Percentiles rank a stretch among this genome's conserved stretches.
phyloP scores from a whole-genome alignment of 257 asterid species.

The Solanum chaucha region DNA sequence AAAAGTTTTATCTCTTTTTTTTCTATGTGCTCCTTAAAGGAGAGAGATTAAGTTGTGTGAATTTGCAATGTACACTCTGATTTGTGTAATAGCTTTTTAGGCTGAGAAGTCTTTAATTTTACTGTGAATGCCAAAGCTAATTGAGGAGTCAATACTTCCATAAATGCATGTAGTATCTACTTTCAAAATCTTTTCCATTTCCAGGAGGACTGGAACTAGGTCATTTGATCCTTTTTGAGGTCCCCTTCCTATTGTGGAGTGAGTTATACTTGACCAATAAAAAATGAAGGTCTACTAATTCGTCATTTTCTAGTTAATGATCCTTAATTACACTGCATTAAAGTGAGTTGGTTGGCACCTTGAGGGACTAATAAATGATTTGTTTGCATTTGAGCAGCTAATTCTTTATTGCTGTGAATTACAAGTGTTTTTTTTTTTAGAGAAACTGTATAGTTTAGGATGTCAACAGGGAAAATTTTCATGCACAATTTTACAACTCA shows the following conservation, averaged over 20 bases:
- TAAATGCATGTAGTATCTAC: neutral
- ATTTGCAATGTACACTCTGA: neutral
- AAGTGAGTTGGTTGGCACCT: neutral
- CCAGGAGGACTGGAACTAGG: neutral
- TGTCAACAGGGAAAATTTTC: neutral
- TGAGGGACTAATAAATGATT: neutral
- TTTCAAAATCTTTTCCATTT: neutral
- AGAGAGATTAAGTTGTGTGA: too few relatives aligned
- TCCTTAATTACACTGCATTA: neutral
- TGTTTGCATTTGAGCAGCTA: neutral
- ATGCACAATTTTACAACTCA: neutral
- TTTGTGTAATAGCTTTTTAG: neutral
- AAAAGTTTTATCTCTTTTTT: neutral
- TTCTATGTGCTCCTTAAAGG: too few relatives aligned
- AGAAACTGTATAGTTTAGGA: neutral
- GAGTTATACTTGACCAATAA: too few relatives aligned
- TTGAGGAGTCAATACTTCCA: neutral
- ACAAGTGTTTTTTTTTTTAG: neutral
- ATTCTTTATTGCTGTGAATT: neutral
- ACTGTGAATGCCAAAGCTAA: neutral
- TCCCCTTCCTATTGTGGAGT: neutral
- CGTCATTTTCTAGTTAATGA: neutral
- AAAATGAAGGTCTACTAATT: neutral
- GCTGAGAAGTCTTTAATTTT: neutral
- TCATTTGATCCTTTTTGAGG: neutral